These are phyloP conservation scores for Balansia obtecta DNA, from an alignment of 2,329 filamentous ascomycete genomes.

Conservation along the genomic window DNA sequence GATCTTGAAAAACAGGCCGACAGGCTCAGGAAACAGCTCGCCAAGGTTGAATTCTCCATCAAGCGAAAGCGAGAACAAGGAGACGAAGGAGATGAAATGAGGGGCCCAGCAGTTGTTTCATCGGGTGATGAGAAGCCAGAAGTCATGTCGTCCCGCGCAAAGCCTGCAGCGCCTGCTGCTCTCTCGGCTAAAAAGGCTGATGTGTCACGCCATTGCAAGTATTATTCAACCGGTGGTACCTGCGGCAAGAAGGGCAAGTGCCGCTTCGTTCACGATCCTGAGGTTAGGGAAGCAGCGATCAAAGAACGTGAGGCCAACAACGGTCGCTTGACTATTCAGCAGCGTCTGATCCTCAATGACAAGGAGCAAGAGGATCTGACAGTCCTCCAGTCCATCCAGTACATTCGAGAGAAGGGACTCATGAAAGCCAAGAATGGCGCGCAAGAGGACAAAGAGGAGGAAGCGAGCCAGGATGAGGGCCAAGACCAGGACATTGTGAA, in stretches of 20 bases:
- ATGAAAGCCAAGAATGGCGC: constrained; percentile 21
- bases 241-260: constrained; percentile 67
- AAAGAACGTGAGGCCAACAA: constrained; percentile 53
- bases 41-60: constrained; percentile 58
- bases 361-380: constrained; percentile 56
- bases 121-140: constrained; percentile 50
- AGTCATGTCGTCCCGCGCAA: constrained; percentile 36
- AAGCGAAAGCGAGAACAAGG: constrained; percentile 58
- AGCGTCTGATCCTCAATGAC: constrained; percentile 53
- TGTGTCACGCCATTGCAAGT: constrained; percentile 55
- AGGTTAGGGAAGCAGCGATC: constrained; percentile 49
- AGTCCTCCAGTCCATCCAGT: constrained; percentile 53
- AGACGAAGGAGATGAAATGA: constrained; percentile 55
- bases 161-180: constrained; percentile 21
- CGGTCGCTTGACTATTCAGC: constrained; percentile 52
- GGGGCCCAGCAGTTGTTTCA: constrained; percentile 36
- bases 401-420: constrained; percentile 47
- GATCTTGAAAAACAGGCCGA: constrained; percentile 47
- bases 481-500: constrained; percentile 1
- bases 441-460: constrained; percentile 7
- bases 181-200: constrained; percentile 45
- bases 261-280: constrained; percentile 56
- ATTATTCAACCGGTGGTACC: constrained; percentile 54
- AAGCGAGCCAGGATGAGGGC: constrained; percentile 10
- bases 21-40: constrained; percentile 49